Conservation (phyloP, 495 filamentous ascomycete species). For the Podospora anserina region DNA sequence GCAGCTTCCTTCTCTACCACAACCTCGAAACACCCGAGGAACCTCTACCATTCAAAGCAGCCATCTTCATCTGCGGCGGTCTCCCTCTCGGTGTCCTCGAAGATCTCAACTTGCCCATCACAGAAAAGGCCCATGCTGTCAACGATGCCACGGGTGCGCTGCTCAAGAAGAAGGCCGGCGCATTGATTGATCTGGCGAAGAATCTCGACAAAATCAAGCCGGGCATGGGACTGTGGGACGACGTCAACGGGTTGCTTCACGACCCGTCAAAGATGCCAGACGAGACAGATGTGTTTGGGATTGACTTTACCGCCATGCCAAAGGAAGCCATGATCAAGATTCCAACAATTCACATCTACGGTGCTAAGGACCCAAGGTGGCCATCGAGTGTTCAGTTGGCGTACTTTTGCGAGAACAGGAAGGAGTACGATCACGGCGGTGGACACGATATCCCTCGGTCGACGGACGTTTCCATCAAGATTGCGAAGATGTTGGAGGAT, state of each 20-base stretch:
- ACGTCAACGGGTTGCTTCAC: conserved; percentile 33
- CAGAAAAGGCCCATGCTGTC: conserved; percentile 40
- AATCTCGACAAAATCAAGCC: conserved; percentile 29
- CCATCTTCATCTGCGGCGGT: conserved; percentile 59
- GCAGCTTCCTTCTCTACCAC: conserved; percentile 45
- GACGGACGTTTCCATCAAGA: conserved; percentile 26
- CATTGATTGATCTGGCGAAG: conserved; percentile 29
- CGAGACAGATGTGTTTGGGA: conserved; percentile 44
- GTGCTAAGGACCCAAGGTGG: conserved; percentile 56
- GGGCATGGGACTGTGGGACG: conserved; percentile 32
- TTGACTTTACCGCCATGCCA: conserved; percentile 49
- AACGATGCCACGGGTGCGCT: conserved; percentile 30
- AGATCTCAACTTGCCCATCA: conserved; percentile 50
- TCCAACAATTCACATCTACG: conserved; percentile 62
- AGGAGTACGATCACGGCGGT: conserved; percentile 53
- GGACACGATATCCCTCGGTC: conserved; percentile 50
- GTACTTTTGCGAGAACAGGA: conserved; percentile 50
- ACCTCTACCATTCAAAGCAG: conserved; percentile 54
- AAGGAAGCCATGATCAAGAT: conserved; percentile 46
- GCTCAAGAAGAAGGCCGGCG: conserved; percentile 30
- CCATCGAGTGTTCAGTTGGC: conserved; percentile 54
- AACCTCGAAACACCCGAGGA: conserved; percentile 30
- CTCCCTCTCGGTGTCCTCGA: conserved; percentile 49
- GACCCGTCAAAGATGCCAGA: conserved; percentile 25
- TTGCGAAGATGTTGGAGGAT: conserved; percentile 29